These are phyloP conservation scores for Domatiomyces catenatus DNA, from an alignment of 2,329 filamentous ascomycete genomes.

Conservation along the genomic window DNA sequence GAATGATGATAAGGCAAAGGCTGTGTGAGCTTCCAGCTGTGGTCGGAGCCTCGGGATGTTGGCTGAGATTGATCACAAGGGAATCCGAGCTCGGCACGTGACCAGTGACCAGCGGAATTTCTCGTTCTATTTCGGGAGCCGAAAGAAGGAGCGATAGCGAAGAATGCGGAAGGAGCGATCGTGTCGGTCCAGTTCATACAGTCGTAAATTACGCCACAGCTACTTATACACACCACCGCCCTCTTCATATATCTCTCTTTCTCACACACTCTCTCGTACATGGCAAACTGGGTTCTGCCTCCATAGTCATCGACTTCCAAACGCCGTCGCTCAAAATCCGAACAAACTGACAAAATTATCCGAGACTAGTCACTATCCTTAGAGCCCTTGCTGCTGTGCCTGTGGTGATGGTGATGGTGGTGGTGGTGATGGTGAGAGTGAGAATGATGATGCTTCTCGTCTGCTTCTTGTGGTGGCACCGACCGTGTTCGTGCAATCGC, in stretches of 20 bases:
- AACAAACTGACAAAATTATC: neutral
- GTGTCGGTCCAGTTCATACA: too few species aligned
- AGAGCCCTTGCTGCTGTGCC: neutral
- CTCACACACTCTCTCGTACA: too few species aligned
- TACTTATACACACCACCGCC: neutral
- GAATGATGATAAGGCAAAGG: too few species aligned
- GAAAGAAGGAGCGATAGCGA: too few species aligned
- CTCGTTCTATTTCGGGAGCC: too few species aligned
- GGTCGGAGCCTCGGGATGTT: too few species aligned
- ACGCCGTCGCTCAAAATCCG: neutral
- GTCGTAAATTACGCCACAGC: neutral
- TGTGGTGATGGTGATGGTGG: slow-evolving; percentile 4
- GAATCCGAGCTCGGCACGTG: too few species aligned
- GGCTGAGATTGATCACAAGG: too few species aligned
- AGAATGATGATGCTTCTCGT: slow-evolving; percentile 1
- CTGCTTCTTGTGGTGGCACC: neutral
- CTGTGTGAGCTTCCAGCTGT: too few species aligned
- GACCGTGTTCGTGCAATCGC: neutral
- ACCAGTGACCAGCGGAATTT: too few species aligned
- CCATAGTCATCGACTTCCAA: neutral
- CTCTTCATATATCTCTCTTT: too few species aligned
- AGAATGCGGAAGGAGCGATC: too few species aligned
- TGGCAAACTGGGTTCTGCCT: neutral
- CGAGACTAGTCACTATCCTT: neutral
- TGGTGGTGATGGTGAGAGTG: neutral